Evolutionary conservation across 163 green algal species (phyloP), one percentile per base, ranked within the genome.

Genomic region (Chlorella variabilis): DNA sequence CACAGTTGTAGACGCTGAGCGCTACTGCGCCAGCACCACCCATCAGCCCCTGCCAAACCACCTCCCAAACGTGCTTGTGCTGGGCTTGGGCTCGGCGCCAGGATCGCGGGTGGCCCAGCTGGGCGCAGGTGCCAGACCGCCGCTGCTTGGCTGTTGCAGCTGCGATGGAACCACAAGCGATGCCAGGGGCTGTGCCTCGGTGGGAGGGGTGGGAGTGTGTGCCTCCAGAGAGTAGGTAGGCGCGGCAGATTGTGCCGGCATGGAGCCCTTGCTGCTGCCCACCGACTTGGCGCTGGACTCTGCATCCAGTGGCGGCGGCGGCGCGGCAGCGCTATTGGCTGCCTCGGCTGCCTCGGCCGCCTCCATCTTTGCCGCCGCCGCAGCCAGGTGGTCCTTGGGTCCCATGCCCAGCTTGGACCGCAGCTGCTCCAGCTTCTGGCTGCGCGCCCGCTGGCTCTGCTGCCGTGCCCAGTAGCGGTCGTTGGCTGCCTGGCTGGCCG

Each of bases 31-130:
- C n/a, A n/a, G n/a, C n/a, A n/a, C n/a, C n/a, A n/a, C n/a, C n/a
- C n/a, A n/a, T 67, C 59, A 67, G 27, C 59, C 59, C 29, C 18
- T 38, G 9, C 27, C 59, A 67, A 67, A 67, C 59, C 59, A 67
- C 29, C 38, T 67, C 4, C 7, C 6, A 67, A 67, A 73, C 36
- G 45, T 21, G 54, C 70, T n/a, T n/a, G n/a, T 48, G 69, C 71
- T 27, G 13, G 33, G 48, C 51, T 49, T 49, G 27, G 73, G 36
- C 27, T 45, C 36, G 9, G 21, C 21, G 9, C 54, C 71, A 5
- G 73, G 38, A 27, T 80, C 73, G 27, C 73, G 73, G 6, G 39
- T 69, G 5, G 73, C 73, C 73, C 73, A 80, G 38, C 34, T 70
- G 34, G 73, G 73, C 2, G 48, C 42, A 29, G 68, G 13, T 11